Base-by-base conservation (phyloP, 192 early-diverging fungal genomes). In the Lunasporangiospora selenospora region DNA sequence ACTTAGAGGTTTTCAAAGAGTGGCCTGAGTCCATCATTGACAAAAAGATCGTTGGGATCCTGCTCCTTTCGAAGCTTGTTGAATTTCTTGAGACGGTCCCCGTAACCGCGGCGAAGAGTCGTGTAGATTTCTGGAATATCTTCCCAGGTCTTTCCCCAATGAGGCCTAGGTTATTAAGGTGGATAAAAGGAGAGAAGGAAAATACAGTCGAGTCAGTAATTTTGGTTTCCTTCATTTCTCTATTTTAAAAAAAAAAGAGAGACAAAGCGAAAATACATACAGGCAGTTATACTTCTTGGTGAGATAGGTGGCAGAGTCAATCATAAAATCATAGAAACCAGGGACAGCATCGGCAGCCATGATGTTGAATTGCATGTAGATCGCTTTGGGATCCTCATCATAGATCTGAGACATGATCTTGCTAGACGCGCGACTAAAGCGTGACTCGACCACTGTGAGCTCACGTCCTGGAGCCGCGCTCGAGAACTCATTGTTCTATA, bases 81-180 rank as follows among this genome's bases (percentile, higher is more conserved):
- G 46, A 77, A 77, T 26, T 36, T 27, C 2, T 34, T 38, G 2
- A 70, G 26, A 29, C 59, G 61, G 1, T 65, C 53, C 0, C 46
- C 58, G 16, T 57, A 61, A 40, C 26, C 48, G 19, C 34, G 38
- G 29, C 48, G 65, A 7, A 70, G 37, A 43, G 59, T 29, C 4
- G 54, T 21, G 34, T 41, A 0, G 3, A 70, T 33, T 0, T 45
- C 48, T 0, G 62, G 53, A 1, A 70, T 47, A 6, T 2, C 18
- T 51, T 71, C 76, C 67, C 62, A 77, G 30, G 52, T 12, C 53
- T 70, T 71, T 19, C 62, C 24, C 76, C 66, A 77, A 24, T 77
- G 75, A 0, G 65, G 58, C 29, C 75, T 77, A 63, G 29, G 10
- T 11, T 26, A 3, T 2, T 29, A 9, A 27, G 11, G 15, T 16